phyloP scores from a whole-genome alignment of 257 asterid species.

The Vinca minor region DNA sequence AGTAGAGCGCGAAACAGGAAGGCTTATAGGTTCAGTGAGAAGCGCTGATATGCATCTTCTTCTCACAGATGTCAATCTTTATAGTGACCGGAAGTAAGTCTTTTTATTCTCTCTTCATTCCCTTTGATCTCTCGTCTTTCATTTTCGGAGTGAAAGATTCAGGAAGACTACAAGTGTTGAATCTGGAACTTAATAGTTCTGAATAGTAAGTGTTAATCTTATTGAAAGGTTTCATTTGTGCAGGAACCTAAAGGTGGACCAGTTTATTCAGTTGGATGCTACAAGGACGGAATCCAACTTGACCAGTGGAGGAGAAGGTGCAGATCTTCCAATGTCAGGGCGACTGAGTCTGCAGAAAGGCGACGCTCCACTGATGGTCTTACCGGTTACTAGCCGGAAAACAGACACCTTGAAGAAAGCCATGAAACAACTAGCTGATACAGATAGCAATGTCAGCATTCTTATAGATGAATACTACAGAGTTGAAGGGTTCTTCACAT shows the following conservation, averaged over 20 bases:
- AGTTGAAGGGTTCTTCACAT: slow-evolving; percentile 10
- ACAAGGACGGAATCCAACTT: not conserved
- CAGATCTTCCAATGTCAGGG: slow-evolving; percentile 1
- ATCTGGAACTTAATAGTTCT: no score
- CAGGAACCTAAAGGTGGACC: slow-evolving; percentile 11
- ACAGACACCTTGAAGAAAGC: slow-evolving; percentile 10
- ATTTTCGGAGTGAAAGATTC: no score
- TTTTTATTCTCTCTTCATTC: not conserved
- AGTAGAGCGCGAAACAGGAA: slow-evolving; percentile 7
- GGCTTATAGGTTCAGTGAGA: slow-evolving; percentile 12
- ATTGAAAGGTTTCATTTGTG: not conserved
- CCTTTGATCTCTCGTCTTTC: not conserved
- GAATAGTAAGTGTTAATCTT: not conserved
- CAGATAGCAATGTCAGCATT: not conserved
- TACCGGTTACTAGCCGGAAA: slow-evolving; percentile 10
- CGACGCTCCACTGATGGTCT: not conserved
- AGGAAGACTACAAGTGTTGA: no score
- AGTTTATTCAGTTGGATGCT: slow-evolving; percentile 12
- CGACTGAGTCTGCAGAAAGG: not conserved
- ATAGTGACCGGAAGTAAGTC: slow-evolving; percentile 12
- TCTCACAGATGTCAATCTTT: slow-evolving; percentile 10
- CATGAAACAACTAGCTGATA: slow-evolving; percentile 7
- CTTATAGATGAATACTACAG: slow-evolving; percentile 7
- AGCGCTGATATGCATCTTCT: slow-evolving; percentile 11
- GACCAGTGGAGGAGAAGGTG: not conserved